Base-by-base conservation (phyloP, 2,329 filamentous ascomycete species). In the Paecilomyces variotii region DNA sequence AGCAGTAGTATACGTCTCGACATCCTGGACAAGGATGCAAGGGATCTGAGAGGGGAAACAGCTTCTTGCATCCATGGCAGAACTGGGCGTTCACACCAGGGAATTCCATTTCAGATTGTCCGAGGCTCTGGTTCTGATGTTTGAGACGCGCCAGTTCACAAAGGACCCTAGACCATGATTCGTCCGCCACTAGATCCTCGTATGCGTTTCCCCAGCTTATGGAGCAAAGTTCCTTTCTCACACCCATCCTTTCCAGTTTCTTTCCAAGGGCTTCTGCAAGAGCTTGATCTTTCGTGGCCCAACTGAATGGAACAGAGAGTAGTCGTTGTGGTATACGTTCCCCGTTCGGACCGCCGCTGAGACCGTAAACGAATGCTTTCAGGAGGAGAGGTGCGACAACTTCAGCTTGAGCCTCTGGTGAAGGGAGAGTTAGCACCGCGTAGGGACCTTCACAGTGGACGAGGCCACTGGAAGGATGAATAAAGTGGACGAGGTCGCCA, bases 401-500 rank as follows among this genome's bases (percentile, higher is more conserved):
- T 12, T 55, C 54, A 45, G 30, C 54, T 55, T 55, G 32, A 2
- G 32, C 54, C n/a, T 30, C 54, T 19, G 30, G 28, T 24, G 54
- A 55, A 27, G 32, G 54, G 6, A 55, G 54, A 49, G 14, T 5
- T 5, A 55, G 24, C 7, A 55, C 45, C 27, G 35, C 10, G 9
- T 10, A 24, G 4, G 61, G 61, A 27, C 61, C 60, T 34, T 59
- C 57, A 24, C n/a, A 53, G 55, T 62, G 61, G 6, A 57, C 54
- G n/a, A 35, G 56, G 5, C 52, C 32, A 26, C 49, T 57, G 54
- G 30, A 4, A 14, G 62, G 60, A 34, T 61, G 58, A 2, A 62
- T 53, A 10, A 63, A 25, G 60, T 60, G 52, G 49, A 62, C 53
- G 11, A 62, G 56, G 34, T 63, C 57, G 5, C 60, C 58, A 3